Evolutionary conservation across 306 rosid species (phyloP).

Genomic region (Citrullus colocynthis): DNA sequence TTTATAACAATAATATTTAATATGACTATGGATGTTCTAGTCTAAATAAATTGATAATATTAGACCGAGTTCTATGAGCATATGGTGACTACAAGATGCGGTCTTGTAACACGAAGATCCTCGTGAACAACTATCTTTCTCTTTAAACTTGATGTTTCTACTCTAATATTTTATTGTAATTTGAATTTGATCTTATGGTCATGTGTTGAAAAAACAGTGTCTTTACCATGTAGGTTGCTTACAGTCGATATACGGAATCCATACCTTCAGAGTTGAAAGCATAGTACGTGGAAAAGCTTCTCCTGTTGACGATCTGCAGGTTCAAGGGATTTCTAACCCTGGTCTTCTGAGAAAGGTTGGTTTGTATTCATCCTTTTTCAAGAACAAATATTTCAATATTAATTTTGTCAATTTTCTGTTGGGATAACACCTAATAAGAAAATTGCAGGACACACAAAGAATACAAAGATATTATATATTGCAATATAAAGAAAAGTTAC

Average conservation of each 20-base stretch:
- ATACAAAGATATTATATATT: too few relatives aligned
- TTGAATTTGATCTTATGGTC: background rate
- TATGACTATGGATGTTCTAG: background rate
- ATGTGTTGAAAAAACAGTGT: background rate
- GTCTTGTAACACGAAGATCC: background rate
- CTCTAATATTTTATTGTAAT: background rate
- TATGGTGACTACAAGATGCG: background rate
- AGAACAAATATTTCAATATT: background rate
- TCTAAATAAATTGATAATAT: background rate
- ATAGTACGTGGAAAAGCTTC: slow-evolving; percentile 75
- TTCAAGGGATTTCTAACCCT: slow-evolving; percentile 82
- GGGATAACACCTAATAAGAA: too few relatives aligned
- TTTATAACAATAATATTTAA: background rate
- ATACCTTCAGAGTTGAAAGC: slow-evolving; percentile 80
- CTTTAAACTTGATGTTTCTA: background rate
- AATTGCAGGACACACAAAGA: too few relatives aligned
- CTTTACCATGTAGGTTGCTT: slow-evolving; percentile 51
- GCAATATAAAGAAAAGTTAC: too few relatives aligned
- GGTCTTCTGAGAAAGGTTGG: slow-evolving; percentile 61
- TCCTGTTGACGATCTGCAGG: slow-evolving; percentile 69
- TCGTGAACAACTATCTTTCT: background rate
- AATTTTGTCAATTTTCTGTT: background rate
- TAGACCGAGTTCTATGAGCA: background rate
- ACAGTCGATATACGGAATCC: slow-evolving; percentile 70
- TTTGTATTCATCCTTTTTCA: background rate